Conservation (phyloP, 164 flowering plant species). For the Sextonia rubra region DNA sequence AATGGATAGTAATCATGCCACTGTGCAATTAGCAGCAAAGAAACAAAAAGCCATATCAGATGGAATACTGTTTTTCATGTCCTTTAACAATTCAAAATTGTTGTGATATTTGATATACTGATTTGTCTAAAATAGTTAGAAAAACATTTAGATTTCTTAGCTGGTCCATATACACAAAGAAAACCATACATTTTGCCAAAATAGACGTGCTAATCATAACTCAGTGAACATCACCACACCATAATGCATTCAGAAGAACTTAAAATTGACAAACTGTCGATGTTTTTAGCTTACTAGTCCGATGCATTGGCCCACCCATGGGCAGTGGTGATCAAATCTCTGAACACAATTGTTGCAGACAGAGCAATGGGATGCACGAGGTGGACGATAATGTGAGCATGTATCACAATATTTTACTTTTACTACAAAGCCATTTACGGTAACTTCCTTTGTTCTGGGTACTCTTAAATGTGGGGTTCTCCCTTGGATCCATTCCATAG, state of each 20-base stretch:
- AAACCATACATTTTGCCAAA: background rate
- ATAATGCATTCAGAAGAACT: background rate
- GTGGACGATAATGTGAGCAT: slow-evolving; percentile 80
- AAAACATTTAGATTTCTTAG: background rate
- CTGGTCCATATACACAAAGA: background rate
- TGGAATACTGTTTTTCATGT: background rate
- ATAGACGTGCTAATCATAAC: background rate
- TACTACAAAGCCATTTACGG: slow-evolving; percentile 60
- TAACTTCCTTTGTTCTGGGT: slow-evolving; percentile 68
- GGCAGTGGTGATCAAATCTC: slow-evolving; percentile 92
- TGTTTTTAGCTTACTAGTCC: slow-evolving; percentile 23
- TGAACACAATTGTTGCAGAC: slow-evolving; percentile 94
- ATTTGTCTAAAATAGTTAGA: background rate
- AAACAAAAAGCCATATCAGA: no score
- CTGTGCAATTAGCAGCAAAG: no score
- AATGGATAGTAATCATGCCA: no score
- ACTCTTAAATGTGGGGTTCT: slow-evolving; percentile 52
- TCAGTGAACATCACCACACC: background rate
- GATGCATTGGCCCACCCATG: slow-evolving; percentile 96
- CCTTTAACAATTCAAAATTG: background rate
- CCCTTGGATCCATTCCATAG: slow-evolving; percentile 78
- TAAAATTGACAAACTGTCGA: background rate
- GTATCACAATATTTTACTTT: slow-evolving; percentile 91
- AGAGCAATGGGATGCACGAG: slow-evolving; percentile 89
- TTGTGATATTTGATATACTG: no score